These are phyloP conservation scores for Chaetothyriales sp. DNA, from an alignment of 2,329 filamentous ascomycete genomes.

Conservation along the genomic window DNA sequence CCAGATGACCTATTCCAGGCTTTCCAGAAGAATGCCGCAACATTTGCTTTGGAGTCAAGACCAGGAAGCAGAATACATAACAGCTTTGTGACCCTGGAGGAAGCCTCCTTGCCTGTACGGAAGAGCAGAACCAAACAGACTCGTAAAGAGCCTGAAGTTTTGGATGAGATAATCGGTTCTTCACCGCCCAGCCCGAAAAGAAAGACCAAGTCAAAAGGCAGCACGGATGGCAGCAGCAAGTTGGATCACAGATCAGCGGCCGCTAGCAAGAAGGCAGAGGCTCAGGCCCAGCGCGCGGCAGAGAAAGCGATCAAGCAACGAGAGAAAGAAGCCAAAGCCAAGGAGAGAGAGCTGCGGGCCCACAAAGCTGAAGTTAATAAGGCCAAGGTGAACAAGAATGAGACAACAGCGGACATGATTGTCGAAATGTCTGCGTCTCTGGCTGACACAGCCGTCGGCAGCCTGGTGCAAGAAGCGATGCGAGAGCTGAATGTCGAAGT, in stretches of 20 bases:
- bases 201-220: slow-evolving; percentile 14
- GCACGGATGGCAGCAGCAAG: slow-evolving; percentile 26
- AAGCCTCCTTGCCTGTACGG: neutral
- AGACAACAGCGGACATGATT: slow-evolving; percentile 63
- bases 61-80: neutral
- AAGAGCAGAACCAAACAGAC: neutral
- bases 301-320: slow-evolving; percentile 36
- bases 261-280: slow-evolving; percentile 27
- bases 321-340: slow-evolving; percentile 40
- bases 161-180: neutral
- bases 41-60: neutral
- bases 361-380: slow-evolving; percentile 62
- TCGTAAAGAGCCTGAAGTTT: neutral
- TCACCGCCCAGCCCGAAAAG: slow-evolving; percentile 2
- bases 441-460: slow-evolving; percentile 29
- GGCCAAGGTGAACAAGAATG: slow-evolving; percentile 55
- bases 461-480: slow-evolving; percentile 30
- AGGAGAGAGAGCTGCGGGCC: slow-evolving; percentile 48
- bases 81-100: neutral
- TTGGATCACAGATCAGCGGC: slow-evolving; percentile 33
- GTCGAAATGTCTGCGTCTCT: slow-evolving; percentile 50
- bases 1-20: neutral
- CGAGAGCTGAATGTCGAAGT: slow-evolving; percentile 28
- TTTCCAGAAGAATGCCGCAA: neutral
- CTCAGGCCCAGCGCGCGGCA: slow-evolving; percentile 40